These are phyloP conservation scores for Dactylonectria macrodidyma DNA, from an alignment of 2,329 filamentous ascomycete genomes.

Conservation along the genomic window DNA sequence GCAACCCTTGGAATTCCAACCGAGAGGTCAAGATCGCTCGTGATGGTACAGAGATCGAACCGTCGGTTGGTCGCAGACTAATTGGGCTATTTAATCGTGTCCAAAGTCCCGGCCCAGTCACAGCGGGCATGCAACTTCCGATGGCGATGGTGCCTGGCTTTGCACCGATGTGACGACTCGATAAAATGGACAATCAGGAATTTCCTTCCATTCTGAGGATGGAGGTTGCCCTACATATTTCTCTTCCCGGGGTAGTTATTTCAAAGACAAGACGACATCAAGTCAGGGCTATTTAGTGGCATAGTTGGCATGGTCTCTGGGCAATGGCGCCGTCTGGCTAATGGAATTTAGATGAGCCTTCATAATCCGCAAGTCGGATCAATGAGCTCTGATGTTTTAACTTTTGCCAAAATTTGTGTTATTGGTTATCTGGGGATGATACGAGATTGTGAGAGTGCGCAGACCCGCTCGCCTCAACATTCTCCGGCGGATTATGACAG, in stretches of 20 bases:
- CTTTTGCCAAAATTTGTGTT: background rate
- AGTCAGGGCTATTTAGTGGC: constrained; percentile 42
- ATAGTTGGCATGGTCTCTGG: constrained; percentile 37
- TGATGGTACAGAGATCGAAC: constrained; percentile 94
- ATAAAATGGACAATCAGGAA: constrained; percentile 22
- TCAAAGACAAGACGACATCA: constrained; percentile 41
- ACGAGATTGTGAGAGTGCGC: too few relatives aligned
- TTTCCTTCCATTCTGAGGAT: constrained; percentile 24
- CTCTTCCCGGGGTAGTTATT: constrained; percentile 38
- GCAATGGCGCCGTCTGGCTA: background rate
- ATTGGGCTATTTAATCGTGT: constrained; percentile 82
- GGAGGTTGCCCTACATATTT: constrained; percentile 21
- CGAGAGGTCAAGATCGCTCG: constrained; percentile 96
- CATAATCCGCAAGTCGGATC: background rate
- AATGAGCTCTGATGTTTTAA: background rate
- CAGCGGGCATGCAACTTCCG: constrained; percentile 50
- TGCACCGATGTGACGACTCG: constrained; percentile 49
- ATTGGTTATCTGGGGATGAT: background rate
- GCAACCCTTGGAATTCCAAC: constrained; percentile 96
- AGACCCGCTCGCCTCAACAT: too few relatives aligned
- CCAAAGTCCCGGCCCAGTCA: constrained; percentile 56
- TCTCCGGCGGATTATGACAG: background rate
- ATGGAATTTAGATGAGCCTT: background rate
- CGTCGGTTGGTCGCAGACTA: constrained; percentile 81
- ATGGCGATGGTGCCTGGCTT: constrained; percentile 57